phyloP scores from a whole-genome alignment of 2,329 filamentous ascomycete species.

The Fusarium phyllophilum region DNA sequence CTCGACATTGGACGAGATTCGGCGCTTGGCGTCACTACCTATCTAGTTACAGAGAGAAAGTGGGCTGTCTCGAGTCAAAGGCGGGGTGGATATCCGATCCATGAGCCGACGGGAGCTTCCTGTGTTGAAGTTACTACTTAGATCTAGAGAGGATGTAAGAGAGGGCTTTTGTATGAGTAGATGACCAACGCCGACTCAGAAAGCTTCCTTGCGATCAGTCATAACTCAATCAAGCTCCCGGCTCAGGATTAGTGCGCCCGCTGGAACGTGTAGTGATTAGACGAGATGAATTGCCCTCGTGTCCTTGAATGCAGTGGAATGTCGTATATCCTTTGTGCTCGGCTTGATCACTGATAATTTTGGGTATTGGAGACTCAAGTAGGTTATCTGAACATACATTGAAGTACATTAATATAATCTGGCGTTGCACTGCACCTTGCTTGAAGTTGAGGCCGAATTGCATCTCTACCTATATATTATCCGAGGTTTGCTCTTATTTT shows the following conservation, averaged over 20 bases:
- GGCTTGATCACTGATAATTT: neutral
- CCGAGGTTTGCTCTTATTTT: neutral
- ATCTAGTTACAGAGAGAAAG: neutral
- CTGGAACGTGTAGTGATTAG: slow-evolving; percentile 22
- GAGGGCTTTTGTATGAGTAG: slow-evolving; percentile 2
- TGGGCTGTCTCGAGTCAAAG: neutral
- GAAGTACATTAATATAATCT: neutral
- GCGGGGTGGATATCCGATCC: slow-evolving; percentile 4
- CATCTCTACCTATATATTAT: neutral
- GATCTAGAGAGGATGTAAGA: neutral
- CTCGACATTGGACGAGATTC: slow-evolving; percentile 1
- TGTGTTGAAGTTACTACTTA: neutral
- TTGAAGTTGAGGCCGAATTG: neutral
- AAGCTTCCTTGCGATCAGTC: neutral
- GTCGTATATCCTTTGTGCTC: neutral
- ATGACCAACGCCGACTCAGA: slow-evolving; percentile 2
- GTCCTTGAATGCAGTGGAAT: slow-evolving; percentile 18
- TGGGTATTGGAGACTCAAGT: neutral
- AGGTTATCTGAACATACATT: neutral
- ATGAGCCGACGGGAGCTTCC: slow-evolving; percentile 6
- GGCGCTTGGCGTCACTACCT: neutral
- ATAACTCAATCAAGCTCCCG: slow-evolving; percentile 3
- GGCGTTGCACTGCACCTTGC: neutral
- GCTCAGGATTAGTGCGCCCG: slow-evolving; percentile 15
- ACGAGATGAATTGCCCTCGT: neutral